A percentile compares a stretch with the other conserved stretches of the same genome.
Conservation (phyloP, 345 rosid genomes). For the Alliaria petiolata region DNA sequence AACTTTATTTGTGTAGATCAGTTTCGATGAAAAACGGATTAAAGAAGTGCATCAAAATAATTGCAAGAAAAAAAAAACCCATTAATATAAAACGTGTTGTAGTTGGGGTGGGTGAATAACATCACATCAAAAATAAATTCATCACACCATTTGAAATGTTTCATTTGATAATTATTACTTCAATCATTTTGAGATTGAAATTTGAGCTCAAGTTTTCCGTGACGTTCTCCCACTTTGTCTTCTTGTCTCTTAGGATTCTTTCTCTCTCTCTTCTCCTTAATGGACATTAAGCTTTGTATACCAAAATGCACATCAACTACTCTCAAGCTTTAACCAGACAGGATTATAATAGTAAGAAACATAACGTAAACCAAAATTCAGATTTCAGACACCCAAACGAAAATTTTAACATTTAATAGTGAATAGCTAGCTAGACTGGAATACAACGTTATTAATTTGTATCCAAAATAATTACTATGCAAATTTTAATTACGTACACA, state of each 20-base stretch:
- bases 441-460: not conserved
- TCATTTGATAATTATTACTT: conserved; percentile 39
- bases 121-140: conserved; percentile 23
- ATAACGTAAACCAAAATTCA: not conserved
- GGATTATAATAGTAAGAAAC: not conserved
- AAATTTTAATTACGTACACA: no score
- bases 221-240: conserved; percentile 31
- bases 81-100: not conserved
- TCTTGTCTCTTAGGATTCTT: conserved; percentile 32
- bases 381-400: not conserved
- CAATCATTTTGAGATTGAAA: conserved; percentile 59
- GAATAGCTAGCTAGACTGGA: not conserved
- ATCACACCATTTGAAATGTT: conserved; percentile 22
- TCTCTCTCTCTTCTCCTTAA: conserved; percentile 1
- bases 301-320: conserved; percentile 9
- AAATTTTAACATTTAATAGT: not conserved
- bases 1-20: not conserved
- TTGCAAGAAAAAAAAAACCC: not conserved
- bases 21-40: not conserved
- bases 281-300: conserved; percentile 4
- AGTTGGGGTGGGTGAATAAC: conserved; percentile 35
- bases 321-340: not conserved
- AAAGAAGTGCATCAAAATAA: not conserved
- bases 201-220: conserved; percentile 18
- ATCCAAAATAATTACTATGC: not conserved